Percentiles rank a stretch among this genome's conserved stretches.
These are phyloP conservation scores for Penicillium digitatum DNA, from an alignment of 2,329 filamentous ascomycete genomes.

Conservation along the genomic window DNA sequence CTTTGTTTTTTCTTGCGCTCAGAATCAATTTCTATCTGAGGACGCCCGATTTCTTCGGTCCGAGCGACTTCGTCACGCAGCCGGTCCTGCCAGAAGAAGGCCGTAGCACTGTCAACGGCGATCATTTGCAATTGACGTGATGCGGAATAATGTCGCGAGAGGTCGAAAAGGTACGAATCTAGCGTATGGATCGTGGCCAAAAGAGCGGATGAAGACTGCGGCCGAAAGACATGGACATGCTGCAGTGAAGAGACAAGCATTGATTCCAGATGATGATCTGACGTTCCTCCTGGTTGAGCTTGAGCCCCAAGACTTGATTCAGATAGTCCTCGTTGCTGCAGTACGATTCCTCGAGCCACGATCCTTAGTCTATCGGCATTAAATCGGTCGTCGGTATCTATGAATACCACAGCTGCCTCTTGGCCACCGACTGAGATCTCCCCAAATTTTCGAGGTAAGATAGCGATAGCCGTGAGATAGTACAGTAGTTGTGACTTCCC, in stretches of 20 bases:
- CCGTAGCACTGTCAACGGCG: conserved; percentile 52
- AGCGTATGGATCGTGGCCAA: conserved; percentile 49
- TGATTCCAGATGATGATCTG: conserved; percentile 16
- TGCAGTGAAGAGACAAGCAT: conserved; percentile 43
- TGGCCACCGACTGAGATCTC: conserved; percentile 43
- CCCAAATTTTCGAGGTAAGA: conserved; percentile 45
- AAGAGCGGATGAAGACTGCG: conserved; percentile 50
- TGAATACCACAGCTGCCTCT: conserved; percentile 50
- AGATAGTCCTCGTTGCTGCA: conserved; percentile 10
- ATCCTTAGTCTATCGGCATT: conserved; percentile 46
- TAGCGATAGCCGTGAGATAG: conserved; percentile 49
- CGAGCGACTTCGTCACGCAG: conserved; percentile 43
- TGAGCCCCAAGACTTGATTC: conserved; percentile 1
- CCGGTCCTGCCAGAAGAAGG: conserved; percentile 55
- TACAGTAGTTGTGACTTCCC: conserved; percentile 61
- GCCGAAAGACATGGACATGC: conserved; percentile 58
- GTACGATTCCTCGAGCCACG: conserved; percentile 29
- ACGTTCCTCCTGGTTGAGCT: background rate
- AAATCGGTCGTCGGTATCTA: conserved; percentile 56
- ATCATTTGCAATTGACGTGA: conserved; percentile 49
- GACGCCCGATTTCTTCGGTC: conserved; percentile 36
- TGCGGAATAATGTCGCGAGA: conserved; percentile 45
- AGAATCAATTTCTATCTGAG: conserved; percentile 27
- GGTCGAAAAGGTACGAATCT: conserved; percentile 49
- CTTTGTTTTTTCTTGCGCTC: conserved; percentile 26